Evolutionary conservation across 2,329 filamentous ascomycete genomes (phyloP), one percentile per base, ranked within the genome.

Genomic region (Epichloe festucae): DNA sequence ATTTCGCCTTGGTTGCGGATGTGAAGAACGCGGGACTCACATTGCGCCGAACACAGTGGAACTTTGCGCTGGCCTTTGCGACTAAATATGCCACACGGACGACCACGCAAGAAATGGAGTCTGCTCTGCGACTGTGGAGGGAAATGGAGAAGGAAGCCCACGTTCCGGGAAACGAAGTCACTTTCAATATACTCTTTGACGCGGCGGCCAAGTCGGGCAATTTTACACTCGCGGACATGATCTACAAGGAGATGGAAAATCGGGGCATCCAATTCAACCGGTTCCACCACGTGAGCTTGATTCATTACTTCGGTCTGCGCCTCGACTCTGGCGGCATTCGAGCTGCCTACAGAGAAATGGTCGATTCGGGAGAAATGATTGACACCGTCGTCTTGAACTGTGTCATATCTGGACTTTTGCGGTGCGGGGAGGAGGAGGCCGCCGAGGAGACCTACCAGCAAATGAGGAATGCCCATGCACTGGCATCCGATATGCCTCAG

Each of bases 111-210:
- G 87, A 65, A 46, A 59, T 69, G 54, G 66, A 69, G 31, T 76
- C 80, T 5, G 83, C 87, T 0, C 72, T 98, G 45, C 77, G 81
- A 46, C 68, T 94, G 23, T 98, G 91, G 90, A 82, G 79, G 57
- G 82, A 93, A 60, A 97, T 97, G 89, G 93, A 98, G 66, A 75
- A 78, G 46, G 70, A 80, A 4, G 82, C 82, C 2, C 76, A 78
- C 1, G 66, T 89, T 14, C 70, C 71, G 57, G 83, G 78, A 38
- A 86, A 85, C 58, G 75, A 81, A 47, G 84, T 89, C n/a, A 95
- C 91, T 0, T 94, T 98, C 67, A 95, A 93, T 63, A 85, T 96
- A 46, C 76, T 98, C 12, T 96, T 95, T 59, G 87, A 96, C 62
- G 78, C 89, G 11, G 89, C 93, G 1, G 80, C 88, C 58, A 94